Base-by-base conservation (phyloP, 1,284 basidiomycete species). In the Xerocomus amazonicus region DNA sequence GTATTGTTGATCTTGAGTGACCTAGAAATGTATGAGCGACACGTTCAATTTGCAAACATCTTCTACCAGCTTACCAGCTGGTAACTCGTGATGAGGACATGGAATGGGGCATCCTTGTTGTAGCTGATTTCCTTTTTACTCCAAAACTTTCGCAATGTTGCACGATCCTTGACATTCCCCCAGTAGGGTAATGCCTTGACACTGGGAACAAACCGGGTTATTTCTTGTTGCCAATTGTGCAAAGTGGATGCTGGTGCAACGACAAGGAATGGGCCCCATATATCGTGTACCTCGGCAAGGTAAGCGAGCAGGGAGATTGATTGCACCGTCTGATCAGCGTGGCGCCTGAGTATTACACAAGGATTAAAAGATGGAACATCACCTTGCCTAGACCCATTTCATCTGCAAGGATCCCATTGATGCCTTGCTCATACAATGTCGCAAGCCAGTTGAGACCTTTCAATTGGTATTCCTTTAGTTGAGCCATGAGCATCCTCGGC, bases 211-310 rank as follows among this genome's bases (percentile, higher is more conserved):
- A 99, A 99, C 28, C 92, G 87, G 27, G 92, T 90, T 52, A 99
- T 81, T 70, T 99, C 97, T 66, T 99, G 97, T 69, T 99, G 96
- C 97, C 97, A 99, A 66, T 99, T 99, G 72, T 99, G 97, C 56
- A 99, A 75, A 0, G 97, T 99, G 6, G 96, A 98, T 1, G 95
- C 90, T 1, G 97, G 97, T 1, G 97, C 94, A 44, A 99, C 97
- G 51, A 99, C 95, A n/a, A 99, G 80, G 78, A 99, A 99, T 14
- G 97, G 97, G 0, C 97, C 97, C 97, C 97, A 99, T 54, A 99
- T 97, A 65, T 98, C 91, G 68, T 99, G 97, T 1, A 87, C 86
- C 72, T 99, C 97, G 9, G 97, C 96, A 17, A 99, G 84, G 70
- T 99, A 97, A 6, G 96, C 92, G 52, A 99, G 80, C 10, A 99